Evolutionary conservation across 1,284 basidiomycete species (phyloP), one percentile per base, ranked within the genome.

Genomic region (Apiotrichum gracile): DNA sequence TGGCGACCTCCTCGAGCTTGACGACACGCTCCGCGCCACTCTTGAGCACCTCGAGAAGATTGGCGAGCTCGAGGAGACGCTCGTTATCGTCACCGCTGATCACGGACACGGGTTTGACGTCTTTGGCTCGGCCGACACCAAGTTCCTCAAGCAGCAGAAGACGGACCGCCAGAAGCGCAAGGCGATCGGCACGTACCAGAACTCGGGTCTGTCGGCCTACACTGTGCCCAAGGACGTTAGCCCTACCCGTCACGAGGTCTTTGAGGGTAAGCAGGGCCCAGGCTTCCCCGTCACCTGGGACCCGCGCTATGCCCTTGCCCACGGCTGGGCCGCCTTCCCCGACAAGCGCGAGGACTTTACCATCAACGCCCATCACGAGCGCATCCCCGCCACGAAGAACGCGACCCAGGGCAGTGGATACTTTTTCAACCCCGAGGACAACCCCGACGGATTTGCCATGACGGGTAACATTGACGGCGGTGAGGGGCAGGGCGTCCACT

Each of bases 1-100:
- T 17, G 77, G 76, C 13, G 77, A 78, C 43, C 66, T 77, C 9
- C 70, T 77, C 49, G 76, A 78, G 62, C 68, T 77, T 38, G 76
- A 78, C 62, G 70, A 76, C 61, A 75, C 75, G 6, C 52, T 78
- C 38, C 65, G 68, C 38, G 71, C 73, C 5, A 73, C 71, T 10
- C 57, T 77, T n/a, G 55, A 66, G 38, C 73, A 73, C 58, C 67
- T 77, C 54, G 64, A 70, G 55, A 56, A 73, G 65, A 73, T 76
- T 39, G 76, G 75, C 41, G 66, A 74, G 58, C 63, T 68, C 34
- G 70, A 78, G 21, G 64, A 77, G 24, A 78, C 77, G 7, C 69
- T 77, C 24, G 59, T 78, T 45, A 61, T 77, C 40, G 70, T 76
- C 45, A 78, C 76, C 3, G 73, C 74, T 19, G 75, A 77, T 59